Conservation (phyloP, 345 rosid genomes). For the Populus tremula region DNA sequence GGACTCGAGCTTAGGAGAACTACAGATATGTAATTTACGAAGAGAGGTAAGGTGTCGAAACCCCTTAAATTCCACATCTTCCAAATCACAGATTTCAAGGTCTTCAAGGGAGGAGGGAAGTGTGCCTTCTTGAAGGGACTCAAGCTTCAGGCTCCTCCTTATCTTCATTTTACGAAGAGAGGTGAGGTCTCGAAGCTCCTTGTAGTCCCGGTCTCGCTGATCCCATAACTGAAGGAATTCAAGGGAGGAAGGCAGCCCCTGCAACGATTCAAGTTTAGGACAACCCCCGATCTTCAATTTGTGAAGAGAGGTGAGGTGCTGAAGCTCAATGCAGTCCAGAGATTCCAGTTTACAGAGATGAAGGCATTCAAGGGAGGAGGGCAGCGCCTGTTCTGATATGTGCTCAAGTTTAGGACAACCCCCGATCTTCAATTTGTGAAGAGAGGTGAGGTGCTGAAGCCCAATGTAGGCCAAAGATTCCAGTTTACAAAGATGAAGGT, state of each 20-base stretch:
- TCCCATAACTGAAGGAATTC: neutral
- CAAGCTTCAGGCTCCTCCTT: no score
- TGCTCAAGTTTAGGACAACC: neutral
- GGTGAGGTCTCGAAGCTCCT: no score
- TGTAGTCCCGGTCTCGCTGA: no score
- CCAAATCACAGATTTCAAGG: neutral
- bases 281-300: neutral
- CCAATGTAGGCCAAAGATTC: neutral
- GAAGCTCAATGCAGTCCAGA: neutral
- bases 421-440: neutral
- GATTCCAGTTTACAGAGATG: neutral
- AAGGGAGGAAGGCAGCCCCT: neutral
- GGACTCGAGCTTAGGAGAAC: no score
- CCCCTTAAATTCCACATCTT: neutral
- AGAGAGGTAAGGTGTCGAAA: no score
- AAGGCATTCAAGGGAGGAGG: neutral
- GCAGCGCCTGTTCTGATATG: neutral
- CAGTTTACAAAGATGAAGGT: neutral
- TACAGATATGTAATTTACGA: no score
- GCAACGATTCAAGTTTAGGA: neutral
- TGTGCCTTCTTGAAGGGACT: no score
- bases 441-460: neutral
- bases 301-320: neutral
- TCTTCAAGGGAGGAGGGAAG: no score
- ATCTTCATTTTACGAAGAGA: no score